Evolutionary conservation across 345 rosid species (phyloP).

Genomic region (Salix caprea): DNA sequence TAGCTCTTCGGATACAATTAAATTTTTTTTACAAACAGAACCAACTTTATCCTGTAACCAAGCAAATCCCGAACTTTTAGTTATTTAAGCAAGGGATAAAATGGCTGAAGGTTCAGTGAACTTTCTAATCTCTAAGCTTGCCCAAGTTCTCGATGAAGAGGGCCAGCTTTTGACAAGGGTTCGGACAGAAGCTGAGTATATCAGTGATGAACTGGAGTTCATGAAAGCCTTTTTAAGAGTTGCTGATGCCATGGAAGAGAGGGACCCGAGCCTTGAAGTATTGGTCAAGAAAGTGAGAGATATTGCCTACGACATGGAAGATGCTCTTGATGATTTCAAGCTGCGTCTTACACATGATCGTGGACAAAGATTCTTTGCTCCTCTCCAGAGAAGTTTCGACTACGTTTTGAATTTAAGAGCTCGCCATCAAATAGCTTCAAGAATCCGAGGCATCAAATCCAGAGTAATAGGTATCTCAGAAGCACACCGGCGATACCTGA

Average conservation of each 20-base stretch:
- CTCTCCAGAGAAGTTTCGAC: neutral
- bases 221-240: constrained; percentile 27
- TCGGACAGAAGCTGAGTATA: constrained; percentile 14
- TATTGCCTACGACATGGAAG: constrained; percentile 24
- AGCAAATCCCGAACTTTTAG: too few species aligned
- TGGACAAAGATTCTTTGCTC: neutral
- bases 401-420: constrained; percentile 11
- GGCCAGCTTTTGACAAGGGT: constrained; percentile 4
- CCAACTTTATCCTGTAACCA: too few species aligned
- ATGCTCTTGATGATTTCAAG: constrained; percentile 31
- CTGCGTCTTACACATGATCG: constrained; percentile 3
- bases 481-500: constrained; percentile 11
- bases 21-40: too few species aligned
- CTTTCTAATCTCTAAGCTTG: constrained; percentile 23
- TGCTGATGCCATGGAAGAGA: constrained; percentile 23
- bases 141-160: constrained; percentile 19
- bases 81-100: too few species aligned
- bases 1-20: too few species aligned
- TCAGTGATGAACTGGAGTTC: constrained; percentile 23
- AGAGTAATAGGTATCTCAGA: constrained; percentile 6
- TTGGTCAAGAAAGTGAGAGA: constrained; percentile 27
- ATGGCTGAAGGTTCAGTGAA: constrained; percentile 30
- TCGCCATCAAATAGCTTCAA: constrained; percentile 22
- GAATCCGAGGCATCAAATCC: constrained; percentile 11
- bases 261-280: constrained; percentile 8